Percentiles rank a stretch among this genome's conserved stretches.
These are phyloP conservation scores for Imleria badia DNA, from an alignment of 768 basidiomycete species.

Conservation along the genomic window DNA sequence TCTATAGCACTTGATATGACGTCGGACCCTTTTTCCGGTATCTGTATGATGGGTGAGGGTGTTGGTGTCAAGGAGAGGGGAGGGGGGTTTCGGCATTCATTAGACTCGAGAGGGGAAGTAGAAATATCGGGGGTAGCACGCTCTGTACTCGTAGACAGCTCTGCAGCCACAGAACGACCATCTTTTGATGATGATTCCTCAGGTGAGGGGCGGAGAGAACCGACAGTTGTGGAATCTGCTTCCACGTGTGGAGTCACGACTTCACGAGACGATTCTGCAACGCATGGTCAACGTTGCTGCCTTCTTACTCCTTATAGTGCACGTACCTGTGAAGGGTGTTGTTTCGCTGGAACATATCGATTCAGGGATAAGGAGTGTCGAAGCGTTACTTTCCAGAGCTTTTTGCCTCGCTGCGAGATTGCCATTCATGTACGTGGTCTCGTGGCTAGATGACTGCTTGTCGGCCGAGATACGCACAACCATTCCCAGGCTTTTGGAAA, in stretches of 20 bases:
- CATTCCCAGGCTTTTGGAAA: slow-evolving; percentile 20
- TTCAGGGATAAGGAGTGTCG: slow-evolving; percentile 10
- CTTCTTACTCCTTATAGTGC: neutral
- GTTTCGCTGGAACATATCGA: slow-evolving; percentile 6
- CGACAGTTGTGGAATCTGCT: slow-evolving; percentile 1
- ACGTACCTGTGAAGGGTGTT: slow-evolving; percentile 18
- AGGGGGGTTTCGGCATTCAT: slow-evolving; percentile 5
- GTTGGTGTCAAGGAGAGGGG: slow-evolving; percentile 13
- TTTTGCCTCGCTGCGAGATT: slow-evolving; percentile 12
- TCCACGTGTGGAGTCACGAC: slow-evolving; percentile 13
- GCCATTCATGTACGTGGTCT: slow-evolving; percentile 22
- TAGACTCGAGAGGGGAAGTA: slow-evolving; percentile 4
- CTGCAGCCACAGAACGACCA: slow-evolving; percentile 2
- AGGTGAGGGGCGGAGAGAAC: slow-evolving; percentile 2
- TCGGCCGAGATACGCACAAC: slow-evolving; percentile 9
- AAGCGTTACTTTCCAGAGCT: slow-evolving; percentile 12
- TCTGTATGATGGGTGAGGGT: slow-evolving; percentile 10
- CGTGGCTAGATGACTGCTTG: slow-evolving; percentile 22
- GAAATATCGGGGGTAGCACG: slow-evolving; percentile 9
- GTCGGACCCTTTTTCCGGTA: slow-evolving; percentile 16
- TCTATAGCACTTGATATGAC: slow-evolving; percentile 9
- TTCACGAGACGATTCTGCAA: slow-evolving; percentile 15
- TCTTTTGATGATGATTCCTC: slow-evolving; percentile 8
- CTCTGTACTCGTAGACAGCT: slow-evolving; percentile 6
- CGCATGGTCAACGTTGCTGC: slow-evolving; percentile 9